Base-by-base conservation (phyloP, 345 rosid genomes). In the Brassica incana region DNA sequence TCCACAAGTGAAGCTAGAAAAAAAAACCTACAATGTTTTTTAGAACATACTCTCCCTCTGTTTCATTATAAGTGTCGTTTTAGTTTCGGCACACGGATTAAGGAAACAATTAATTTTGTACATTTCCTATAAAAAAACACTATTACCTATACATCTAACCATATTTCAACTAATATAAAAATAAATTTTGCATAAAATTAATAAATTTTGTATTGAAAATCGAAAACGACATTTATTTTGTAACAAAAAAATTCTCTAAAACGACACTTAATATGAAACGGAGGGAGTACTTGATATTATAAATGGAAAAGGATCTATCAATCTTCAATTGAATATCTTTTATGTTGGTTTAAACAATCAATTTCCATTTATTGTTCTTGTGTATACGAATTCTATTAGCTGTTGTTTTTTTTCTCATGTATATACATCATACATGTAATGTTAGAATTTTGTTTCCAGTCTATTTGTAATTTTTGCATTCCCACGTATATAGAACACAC, bases 1-100 rank as follows among this genome's bases (percentile, higher is more conserved):
- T 67, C 73, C 77, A 79, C 74, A 59, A 35, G 29, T 73, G 30
- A 59, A 43, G 54, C 27, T 35, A 67, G 40, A 0, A 9, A 67
- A 27, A 48, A 40, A 66, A 52, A 5, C 14, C 67, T 38, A 72
- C 6, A 63, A 5, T 35, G 10, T 68, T 6, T 10, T 48, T 33
- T 69, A 5, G 14, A 77, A 71, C 48, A 78, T 27, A 52, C 5
- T 20, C 23, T 20, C 23, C 1, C 0, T 20, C 23, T 20, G 23
- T 20, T 20, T 20, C 23, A 20, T 20, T 20, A 20, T 20, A 20
- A 20, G 23, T 20, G 23, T 20, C 23, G 23, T 20, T 20, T 20
- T 20, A 20, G 23, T 20, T 20, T 20, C 23, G 23, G 23, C 23
- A 20, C 23, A 20, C 23, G 23, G 23, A 20, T 20, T 20, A 20